phyloP scores from a whole-genome alignment of 1,284 basidiomycete genomes.

The Uromyces viciae-fabae region DNA sequence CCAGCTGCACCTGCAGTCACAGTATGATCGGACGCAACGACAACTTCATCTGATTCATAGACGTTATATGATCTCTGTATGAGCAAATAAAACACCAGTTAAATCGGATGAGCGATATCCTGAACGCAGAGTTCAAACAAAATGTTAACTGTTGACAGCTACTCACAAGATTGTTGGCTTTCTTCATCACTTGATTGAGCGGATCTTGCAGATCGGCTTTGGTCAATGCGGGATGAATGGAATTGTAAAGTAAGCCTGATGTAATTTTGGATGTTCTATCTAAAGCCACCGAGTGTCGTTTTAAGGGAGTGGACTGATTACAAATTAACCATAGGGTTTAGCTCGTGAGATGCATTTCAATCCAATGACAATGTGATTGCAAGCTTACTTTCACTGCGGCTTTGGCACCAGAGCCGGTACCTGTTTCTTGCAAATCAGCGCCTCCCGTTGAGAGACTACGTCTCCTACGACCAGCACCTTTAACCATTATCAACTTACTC shows the following conservation, averaged over 20 bases:
- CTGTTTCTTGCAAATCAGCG: slow-evolving; percentile 42
- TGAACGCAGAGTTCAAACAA: neutral
- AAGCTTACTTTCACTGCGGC: slow-evolving; percentile 41
- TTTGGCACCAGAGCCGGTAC: slow-evolving; percentile 38
- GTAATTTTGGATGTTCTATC: slow-evolving; percentile 19
- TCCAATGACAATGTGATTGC: neutral
- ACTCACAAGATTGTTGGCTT: slow-evolving; percentile 9
- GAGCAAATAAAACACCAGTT: neutral
- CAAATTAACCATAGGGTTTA: neutral
- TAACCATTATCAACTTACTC: slow-evolving; percentile 36
- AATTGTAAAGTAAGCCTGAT: slow-evolving; percentile 23
- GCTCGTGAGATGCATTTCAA: neutral
- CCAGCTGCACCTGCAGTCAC: slow-evolving; percentile 35
- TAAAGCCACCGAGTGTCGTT: slow-evolving; percentile 11
- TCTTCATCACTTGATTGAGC: slow-evolving; percentile 31
- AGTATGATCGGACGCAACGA: slow-evolving; percentile 31
- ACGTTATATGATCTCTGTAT: slow-evolving; percentile 28
- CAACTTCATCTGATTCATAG: slow-evolving; percentile 36
- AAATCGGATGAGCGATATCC: neutral
- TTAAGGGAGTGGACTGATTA: slow-evolving; percentile 39
- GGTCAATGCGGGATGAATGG: slow-evolving; percentile 26
- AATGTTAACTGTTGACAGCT: no score
- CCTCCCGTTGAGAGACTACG: slow-evolving; percentile 39
- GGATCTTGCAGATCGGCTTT: slow-evolving; percentile 28
- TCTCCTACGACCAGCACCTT: slow-evolving; percentile 38